Conservation (phyloP, 805 yeast genomes). For the Isabelozyma rhagii region DNA sequence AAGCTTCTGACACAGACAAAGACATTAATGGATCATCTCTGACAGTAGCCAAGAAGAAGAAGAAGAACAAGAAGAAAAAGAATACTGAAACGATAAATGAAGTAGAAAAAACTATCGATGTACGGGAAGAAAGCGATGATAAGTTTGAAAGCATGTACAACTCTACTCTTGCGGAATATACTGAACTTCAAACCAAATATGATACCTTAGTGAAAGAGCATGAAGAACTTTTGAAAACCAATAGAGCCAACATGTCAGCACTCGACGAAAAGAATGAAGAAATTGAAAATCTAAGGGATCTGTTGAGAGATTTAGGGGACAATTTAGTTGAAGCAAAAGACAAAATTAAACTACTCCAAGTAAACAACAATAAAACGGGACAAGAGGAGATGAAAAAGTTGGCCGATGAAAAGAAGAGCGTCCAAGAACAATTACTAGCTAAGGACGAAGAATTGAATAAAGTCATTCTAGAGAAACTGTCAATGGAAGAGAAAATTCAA, state of each 20-base stretch:
- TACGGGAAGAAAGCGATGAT: constrained; percentile 2
- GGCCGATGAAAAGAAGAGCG: constrained; percentile 11
- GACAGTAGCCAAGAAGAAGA: constrained; percentile 10
- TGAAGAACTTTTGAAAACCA: constrained; percentile 13
- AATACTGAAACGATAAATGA: constrained; percentile 3
- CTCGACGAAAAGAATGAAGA: constrained; percentile 54
- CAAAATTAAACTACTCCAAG: constrained; percentile 38
- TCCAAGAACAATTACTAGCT: constrained; percentile 12
- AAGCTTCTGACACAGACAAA: background rate
- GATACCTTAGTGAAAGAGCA: constrained; percentile 9
- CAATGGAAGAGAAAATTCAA: constrained; percentile 10
- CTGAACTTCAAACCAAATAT: constrained; percentile 11
- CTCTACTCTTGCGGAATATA: constrained; percentile 2
- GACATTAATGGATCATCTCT: background rate
- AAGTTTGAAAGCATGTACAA: background rate
- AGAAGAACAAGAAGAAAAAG: constrained; percentile 11
- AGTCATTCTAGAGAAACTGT: constrained; percentile 11
- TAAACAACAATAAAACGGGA: background rate
- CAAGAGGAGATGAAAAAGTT: constrained; percentile 6
- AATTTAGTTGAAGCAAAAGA: constrained; percentile 73
- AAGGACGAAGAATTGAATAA: constrained; percentile 13
- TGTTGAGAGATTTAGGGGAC: constrained; percentile 73
- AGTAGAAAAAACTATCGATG: constrained; percentile 1
- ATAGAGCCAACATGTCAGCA: constrained; percentile 17
- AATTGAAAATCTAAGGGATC: constrained; percentile 67